A percentile compares a stretch with the other conserved stretches of the same genome.
phyloP scores from a whole-genome alignment of 2,329 filamentous ascomycete genomes.

The Cladosporium colombiae region DNA sequence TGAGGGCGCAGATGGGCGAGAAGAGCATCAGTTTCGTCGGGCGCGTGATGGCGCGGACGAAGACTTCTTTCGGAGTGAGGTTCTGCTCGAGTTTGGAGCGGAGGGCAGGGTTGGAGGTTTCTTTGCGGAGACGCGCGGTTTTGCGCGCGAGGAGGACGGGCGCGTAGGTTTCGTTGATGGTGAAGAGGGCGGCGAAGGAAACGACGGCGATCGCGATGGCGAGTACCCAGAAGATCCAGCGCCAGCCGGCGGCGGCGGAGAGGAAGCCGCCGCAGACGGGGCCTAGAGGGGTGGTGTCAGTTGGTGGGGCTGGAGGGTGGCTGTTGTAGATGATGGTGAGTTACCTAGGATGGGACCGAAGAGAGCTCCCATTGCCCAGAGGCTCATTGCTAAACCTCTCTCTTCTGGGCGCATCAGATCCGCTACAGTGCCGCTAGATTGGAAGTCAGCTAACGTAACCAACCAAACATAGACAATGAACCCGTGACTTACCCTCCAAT shows the following conservation, averaged over 20 bases:
- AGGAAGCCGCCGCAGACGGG: conserved; percentile 34
- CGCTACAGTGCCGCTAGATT: conserved; percentile 33
- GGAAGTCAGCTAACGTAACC: background rate
- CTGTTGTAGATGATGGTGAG: conserved; percentile 21
- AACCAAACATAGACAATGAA: background rate
- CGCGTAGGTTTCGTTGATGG: conserved; percentile 55
- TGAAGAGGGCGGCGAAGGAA: conserved; percentile 45
- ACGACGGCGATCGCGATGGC: conserved; percentile 47
- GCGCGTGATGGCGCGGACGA: conserved; percentile 45
- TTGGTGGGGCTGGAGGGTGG: background rate
- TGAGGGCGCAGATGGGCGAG: conserved; percentile 54
- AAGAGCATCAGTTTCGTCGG: conserved; percentile 31
- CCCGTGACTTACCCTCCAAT: conserved; percentile 38
- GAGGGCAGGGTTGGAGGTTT: conserved; percentile 40
- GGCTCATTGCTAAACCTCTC: conserved; percentile 31
- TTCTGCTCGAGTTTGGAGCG: conserved; percentile 41
- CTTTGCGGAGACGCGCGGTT: conserved; percentile 49
- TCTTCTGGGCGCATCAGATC: conserved; percentile 31
- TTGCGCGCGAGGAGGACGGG: conserved; percentile 49
- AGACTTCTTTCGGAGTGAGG: conserved; percentile 43
- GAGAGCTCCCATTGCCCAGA: conserved; percentile 33
- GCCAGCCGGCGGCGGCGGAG: conserved; percentile 30
- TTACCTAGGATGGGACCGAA: conserved; percentile 28
- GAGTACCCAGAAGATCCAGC: conserved; percentile 34
- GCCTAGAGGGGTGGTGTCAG: conserved; percentile 16